These are phyloP conservation scores for Suaeda aralocaspica DNA, from an alignment of 148 eudicot species.

Conservation along the genomic window DNA sequence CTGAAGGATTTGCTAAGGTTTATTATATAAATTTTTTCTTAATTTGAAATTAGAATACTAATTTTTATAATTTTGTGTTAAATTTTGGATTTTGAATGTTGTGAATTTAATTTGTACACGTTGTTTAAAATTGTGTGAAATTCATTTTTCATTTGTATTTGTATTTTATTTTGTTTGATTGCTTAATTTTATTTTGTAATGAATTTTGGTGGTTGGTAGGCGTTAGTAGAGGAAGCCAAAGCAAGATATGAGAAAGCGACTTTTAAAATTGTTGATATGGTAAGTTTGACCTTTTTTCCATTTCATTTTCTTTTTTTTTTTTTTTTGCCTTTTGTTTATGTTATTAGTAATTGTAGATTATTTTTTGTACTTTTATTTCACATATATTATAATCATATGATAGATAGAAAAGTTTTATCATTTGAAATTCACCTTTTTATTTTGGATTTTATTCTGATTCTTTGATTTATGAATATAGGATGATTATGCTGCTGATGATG, in stretches of 20 bases:
- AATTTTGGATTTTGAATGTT: neutral
- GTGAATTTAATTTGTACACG: neutral
- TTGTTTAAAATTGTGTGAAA: neutral
- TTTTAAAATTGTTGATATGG: conserved; percentile 82
- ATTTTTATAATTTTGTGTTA: neutral
- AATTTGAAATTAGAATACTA: neutral
- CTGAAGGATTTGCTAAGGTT: conserved; percentile 97
- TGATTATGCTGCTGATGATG: conserved; percentile 92
- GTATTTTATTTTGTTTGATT: conserved; percentile 13
- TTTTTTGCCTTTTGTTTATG: neutral
- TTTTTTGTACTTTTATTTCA: neutral
- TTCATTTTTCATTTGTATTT: too few relatives aligned
- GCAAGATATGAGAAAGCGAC: conserved; percentile 87
- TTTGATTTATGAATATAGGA: conserved; percentile 41
- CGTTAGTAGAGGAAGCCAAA: conserved; percentile 83
- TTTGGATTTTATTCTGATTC: neutral
- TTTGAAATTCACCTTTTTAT: neutral
- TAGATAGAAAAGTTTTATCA: neutral
- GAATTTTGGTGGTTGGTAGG: conserved; percentile 46
- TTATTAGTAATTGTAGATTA: neutral
- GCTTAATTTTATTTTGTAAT: neutral
- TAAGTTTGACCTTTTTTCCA: conserved; percentile 23
- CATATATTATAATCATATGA: too few relatives aligned
- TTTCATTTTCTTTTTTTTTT: neutral
- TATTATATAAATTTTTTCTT: neutral